Percentiles rank a stretch among this genome's conserved stretches.
Evolutionary conservation across 148 eudicot species (phyloP).

Genomic region (Rhododendron ovatum): DNA sequence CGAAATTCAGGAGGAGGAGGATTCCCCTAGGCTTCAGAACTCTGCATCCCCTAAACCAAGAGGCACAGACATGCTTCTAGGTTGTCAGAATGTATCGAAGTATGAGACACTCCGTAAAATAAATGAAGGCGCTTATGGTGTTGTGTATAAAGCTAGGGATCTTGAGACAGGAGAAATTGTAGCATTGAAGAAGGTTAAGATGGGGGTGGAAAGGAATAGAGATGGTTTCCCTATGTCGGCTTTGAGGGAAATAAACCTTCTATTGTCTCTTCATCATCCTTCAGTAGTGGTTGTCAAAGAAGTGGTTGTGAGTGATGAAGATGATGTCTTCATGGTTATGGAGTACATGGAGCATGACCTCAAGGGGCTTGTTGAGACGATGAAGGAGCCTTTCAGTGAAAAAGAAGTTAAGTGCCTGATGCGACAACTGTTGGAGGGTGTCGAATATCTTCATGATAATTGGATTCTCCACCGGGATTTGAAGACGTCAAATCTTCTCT

Average conservation of each 20-base stretch:
- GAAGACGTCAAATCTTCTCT: conserved; percentile 73
- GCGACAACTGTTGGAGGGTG: conserved; percentile 79
- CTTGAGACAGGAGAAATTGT: conserved; percentile 59
- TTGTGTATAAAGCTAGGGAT: conserved; percentile 79
- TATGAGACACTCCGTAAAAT: conserved; percentile 66
- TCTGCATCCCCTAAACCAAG: conserved; percentile 14
- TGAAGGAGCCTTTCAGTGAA: conserved; percentile 61
- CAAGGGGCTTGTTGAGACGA: conserved; percentile 49
- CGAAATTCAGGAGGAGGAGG: conserved; percentile 18
- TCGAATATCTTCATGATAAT: conserved; percentile 78
- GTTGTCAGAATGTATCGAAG: conserved; percentile 57
- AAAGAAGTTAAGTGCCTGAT: conserved; percentile 81
- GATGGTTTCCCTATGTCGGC: conserved; percentile 79
- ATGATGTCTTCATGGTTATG: conserved; percentile 71
- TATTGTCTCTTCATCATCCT: conserved; percentile 62
- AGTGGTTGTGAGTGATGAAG: conserved; percentile 65
- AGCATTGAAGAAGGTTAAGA: conserved; percentile 86
- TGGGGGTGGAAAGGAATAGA: conserved; percentile 55
- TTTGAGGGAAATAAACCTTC: conserved; percentile 76
- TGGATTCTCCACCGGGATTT: conserved; percentile 87
- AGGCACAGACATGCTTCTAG: conserved; percentile 41
- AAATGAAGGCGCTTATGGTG: conserved; percentile 81
- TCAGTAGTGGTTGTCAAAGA: conserved; percentile 70
- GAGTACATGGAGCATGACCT: conserved; percentile 91
- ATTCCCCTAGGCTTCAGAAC: neutral